These are phyloP conservation scores for Curvularia eragrostidis DNA, from an alignment of 2,329 filamentous ascomycete genomes.

Conservation along the genomic window DNA sequence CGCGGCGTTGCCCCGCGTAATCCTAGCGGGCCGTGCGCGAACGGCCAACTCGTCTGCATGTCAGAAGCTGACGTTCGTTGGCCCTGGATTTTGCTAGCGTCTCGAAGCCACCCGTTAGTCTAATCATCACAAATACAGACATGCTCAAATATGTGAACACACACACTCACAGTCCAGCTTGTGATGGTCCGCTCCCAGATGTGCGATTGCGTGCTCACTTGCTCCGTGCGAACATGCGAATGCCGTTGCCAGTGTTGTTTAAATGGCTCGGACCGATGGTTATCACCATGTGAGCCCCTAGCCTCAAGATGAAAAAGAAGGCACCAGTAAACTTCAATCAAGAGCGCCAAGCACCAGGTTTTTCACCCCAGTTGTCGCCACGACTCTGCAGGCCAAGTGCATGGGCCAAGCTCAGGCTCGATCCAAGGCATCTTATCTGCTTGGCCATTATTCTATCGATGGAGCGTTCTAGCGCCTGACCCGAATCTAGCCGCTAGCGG, in stretches of 20 bases:
- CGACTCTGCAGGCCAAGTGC: background rate
- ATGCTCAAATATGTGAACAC: background rate
- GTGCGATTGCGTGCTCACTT: slow-evolving; percentile 1
- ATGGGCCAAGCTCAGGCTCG: slow-evolving; percentile 1
- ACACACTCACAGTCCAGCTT: too few species aligned
- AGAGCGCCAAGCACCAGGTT: slow-evolving; percentile 3
- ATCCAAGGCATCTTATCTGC: slow-evolving; percentile 8
- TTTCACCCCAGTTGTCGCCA: background rate
- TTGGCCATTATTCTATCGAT: slow-evolving; percentile 6
- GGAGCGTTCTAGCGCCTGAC: slow-evolving; percentile 8
- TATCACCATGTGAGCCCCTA: background rate
- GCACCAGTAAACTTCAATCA: background rate
- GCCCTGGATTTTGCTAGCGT: background rate
- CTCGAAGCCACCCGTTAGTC: background rate
- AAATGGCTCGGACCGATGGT: background rate
- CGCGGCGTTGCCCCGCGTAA: slow-evolving; percentile 13
- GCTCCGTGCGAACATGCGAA: background rate
- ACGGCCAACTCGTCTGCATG: slow-evolving; percentile 2
- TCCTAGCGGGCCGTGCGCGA: slow-evolving; percentile 6
- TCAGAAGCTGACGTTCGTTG: slow-evolving; percentile 9
- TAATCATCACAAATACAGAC: background rate
- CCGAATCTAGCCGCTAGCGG: background rate
- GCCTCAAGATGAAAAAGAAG: background rate
- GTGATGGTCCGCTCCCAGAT: background rate
- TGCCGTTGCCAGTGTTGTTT: background rate